Evolutionary conservation across 305 asterid species (phyloP), one percentile per base, ranked within the genome.

Genomic region (Caryopteris hybrid): DNA sequence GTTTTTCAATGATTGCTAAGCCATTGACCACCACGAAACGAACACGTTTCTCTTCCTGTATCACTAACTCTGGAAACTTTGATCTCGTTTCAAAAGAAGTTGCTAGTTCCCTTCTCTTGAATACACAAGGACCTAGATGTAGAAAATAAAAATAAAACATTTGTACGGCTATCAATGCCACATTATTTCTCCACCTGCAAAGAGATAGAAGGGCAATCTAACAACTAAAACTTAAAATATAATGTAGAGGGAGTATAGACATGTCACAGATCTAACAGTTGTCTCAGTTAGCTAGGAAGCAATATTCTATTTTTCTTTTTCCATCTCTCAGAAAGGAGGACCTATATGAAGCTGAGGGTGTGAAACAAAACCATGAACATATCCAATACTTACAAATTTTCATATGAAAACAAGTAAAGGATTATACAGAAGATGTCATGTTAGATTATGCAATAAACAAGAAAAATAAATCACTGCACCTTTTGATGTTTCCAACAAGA

Each of bases 1-100:
- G 99, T 68, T 87, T 94, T 57, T 91, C 99, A 71, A 84, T 79
- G 29, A 94, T 89, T 61, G 88, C 69, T 73, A 94, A 81, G 70
- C 99, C 99, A 81, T 94, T 94, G 66, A 94, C 96, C 80, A 91
- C 99, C 53, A 94, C 97, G 59, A 94, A 94, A 43, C 98, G 97
- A 70, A 94, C 95, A 64, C 98, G 99, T 79, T 91, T 94, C 80
- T 91, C 97, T 78, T 94, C 98, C 71, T 94, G 99, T 78, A 89
- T 83, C 61, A 94, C 99, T 71, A 94, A 71, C 81, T 94, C 99
- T 6, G 99, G 99, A 75, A 94, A 94, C 76, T 89, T 89, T 31
- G 98, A 89, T 74, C 97, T 86, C 70, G 99, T 94, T 80, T 94
- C 99, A 57, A 80, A 83, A 31, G 99, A 94, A 54, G 99, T 91